phyloP scores from a whole-genome alignment of 768 basidiomycete genomes.

The Lentinula edodes region DNA sequence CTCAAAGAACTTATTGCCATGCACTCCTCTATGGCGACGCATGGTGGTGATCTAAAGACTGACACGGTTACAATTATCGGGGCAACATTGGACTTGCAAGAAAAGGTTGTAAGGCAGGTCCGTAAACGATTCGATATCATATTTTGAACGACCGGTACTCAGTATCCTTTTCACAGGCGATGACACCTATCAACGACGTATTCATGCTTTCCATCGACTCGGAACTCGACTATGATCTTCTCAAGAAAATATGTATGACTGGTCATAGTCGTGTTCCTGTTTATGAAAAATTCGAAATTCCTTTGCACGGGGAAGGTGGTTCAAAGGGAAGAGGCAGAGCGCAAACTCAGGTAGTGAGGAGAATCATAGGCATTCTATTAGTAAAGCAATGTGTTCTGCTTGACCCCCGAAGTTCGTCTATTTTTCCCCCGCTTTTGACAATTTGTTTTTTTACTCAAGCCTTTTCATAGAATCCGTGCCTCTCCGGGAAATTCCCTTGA shows the following conservation, averaged over 20 bases:
- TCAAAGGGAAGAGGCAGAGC: slow-evolving; percentile 12
- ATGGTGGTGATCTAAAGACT: slow-evolving; percentile 79
- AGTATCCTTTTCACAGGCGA: too few species aligned
- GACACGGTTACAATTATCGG: slow-evolving; percentile 91
- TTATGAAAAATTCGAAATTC: slow-evolving; percentile 69
- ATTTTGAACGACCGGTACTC: too few species aligned
- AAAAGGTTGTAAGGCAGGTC: slow-evolving; percentile 73
- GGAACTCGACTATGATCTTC: slow-evolving; percentile 72
- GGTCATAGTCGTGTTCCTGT: slow-evolving; percentile 85
- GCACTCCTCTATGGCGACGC: slow-evolving; percentile 67
- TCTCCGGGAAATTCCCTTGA: slow-evolving; percentile 76
- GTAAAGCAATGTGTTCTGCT: slow-evolving; percentile 88
- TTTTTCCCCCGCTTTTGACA: neutral
- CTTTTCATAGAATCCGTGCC: slow-evolving; percentile 63
- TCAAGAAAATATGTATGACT: slow-evolving; percentile 70
- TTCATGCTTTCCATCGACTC: slow-evolving; percentile 89
- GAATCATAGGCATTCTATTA: slow-evolving; percentile 80
- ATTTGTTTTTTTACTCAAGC: neutral
- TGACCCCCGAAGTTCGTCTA: slow-evolving; percentile 68
- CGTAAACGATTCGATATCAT: slow-evolving; percentile 2
- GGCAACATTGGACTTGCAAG: slow-evolving; percentile 83
- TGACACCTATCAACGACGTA: slow-evolving; percentile 75
- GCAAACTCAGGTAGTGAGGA: slow-evolving; percentile 57
- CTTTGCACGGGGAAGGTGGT: slow-evolving; percentile 25
- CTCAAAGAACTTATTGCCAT: slow-evolving; percentile 88